phyloP scores from a whole-genome alignment of 495 filamentous ascomycete genomes.

The Lichenothelia convexa region DNA sequence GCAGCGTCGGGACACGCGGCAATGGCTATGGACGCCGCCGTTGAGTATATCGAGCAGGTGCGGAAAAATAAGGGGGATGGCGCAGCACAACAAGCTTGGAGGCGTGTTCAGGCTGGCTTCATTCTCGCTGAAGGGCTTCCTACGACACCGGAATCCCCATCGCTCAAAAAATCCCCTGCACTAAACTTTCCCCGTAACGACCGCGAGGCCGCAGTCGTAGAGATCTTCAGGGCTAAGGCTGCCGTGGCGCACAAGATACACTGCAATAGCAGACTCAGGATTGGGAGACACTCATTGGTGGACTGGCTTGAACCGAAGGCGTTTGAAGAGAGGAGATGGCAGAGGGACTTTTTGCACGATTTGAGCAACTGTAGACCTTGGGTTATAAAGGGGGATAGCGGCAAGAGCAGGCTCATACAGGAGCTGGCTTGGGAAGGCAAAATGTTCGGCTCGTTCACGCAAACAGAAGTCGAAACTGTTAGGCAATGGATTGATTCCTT shows the following conservation, averaged over 20 bases:
- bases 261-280: slow-evolving; percentile 17
- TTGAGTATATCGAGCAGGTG: slow-evolving; percentile 22
- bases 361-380: slow-evolving; percentile 19
- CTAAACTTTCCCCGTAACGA: slow-evolving; percentile 5
- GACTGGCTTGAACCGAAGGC: slow-evolving; percentile 7
- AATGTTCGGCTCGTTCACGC: slow-evolving; percentile 33
- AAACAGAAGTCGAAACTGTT: slow-evolving; percentile 21
- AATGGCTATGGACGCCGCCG: slow-evolving; percentile 25
- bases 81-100: slow-evolving; percentile 22
- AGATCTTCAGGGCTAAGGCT: slow-evolving; percentile 18
- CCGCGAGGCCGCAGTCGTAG: slow-evolving; percentile 10
- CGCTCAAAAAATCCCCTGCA: not conserved
- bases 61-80: slow-evolving; percentile 10
- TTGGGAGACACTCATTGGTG: slow-evolving; percentile 15
- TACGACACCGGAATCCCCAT: slow-evolving; percentile 8
- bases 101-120: slow-evolving; percentile 30
- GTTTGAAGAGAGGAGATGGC: slow-evolving; percentile 10
- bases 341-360: slow-evolving; percentile 14
- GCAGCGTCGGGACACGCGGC: slow-evolving; percentile 29
- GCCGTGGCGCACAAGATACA: slow-evolving; percentile 19
- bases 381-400: slow-evolving; percentile 22
- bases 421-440: slow-evolving; percentile 27
- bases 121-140: slow-evolving; percentile 21
- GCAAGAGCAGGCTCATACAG: slow-evolving; percentile 20
- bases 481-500: slow-evolving; percentile 24